These are phyloP conservation scores for Rosa persica DNA, from an alignment of 306 rosid species.

Conservation along the genomic window DNA sequence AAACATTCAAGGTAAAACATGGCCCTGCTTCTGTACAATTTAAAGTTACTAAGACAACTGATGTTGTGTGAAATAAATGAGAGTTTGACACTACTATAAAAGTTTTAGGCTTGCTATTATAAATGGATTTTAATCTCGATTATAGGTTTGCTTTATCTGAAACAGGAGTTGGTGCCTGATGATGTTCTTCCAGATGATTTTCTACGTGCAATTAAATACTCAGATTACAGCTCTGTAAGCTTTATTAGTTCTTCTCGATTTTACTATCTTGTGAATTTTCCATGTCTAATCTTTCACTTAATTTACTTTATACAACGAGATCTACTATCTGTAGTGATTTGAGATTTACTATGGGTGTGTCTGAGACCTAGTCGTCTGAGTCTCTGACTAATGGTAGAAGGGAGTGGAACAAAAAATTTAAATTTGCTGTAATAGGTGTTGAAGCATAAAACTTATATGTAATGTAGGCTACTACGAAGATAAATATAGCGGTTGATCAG, in stretches of 20 bases:
- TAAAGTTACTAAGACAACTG: neutral
- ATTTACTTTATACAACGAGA: neutral
- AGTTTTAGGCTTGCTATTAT: neutral
- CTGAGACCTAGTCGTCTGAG: neutral
- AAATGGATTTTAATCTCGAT: slow-evolving; percentile 25
- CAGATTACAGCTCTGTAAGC: slow-evolving; percentile 95
- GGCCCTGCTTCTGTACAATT: slow-evolving; percentile 1
- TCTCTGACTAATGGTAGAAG: neutral
- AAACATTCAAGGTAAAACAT: slow-evolving; percentile 70
- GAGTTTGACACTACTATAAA: neutral
- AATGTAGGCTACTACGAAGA: slow-evolving; percentile 82
- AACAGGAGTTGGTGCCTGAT: slow-evolving; percentile 74
- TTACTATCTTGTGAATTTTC: neutral
- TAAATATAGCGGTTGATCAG: slow-evolving; percentile 81
- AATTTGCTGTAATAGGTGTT: neutral
- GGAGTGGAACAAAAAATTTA: neutral
- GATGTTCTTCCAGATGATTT: slow-evolving; percentile 73
- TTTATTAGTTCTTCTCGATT: neutral
- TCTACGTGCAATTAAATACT: slow-evolving; percentile 53
- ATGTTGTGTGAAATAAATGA: neutral
- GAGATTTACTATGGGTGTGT: neutral
- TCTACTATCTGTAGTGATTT: neutral
- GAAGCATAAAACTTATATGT: neutral
- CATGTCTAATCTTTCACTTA: neutral
- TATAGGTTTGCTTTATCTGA: slow-evolving; percentile 28